A percentile compares a stretch with the other conserved stretches of the same genome.
Conservation (phyloP, 257 asterid species). For the Solanum clarkiae region DNA sequence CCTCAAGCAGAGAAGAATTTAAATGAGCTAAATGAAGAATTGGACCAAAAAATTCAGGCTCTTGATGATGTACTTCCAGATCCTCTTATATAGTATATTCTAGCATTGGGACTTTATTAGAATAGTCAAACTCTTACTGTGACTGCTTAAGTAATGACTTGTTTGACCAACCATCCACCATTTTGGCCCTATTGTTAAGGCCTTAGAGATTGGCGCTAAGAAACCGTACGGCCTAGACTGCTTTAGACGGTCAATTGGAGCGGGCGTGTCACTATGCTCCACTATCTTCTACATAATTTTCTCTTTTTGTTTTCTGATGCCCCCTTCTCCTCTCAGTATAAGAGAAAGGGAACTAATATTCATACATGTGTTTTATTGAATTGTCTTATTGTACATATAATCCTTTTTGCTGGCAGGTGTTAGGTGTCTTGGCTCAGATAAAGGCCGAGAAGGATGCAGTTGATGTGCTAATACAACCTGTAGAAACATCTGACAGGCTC, state of each 20-base stretch:
- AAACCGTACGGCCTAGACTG: no score
- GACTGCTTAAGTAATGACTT: neutral
- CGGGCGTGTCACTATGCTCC: no score
- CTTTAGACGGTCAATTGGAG: no score
- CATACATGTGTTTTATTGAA: neutral
- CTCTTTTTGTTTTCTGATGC: neutral
- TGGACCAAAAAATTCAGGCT: constrained; percentile 68
- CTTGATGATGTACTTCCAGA: constrained; percentile 70
- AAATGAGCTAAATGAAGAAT: constrained; percentile 56
- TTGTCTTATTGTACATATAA: neutral
- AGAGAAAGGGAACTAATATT: neutral
- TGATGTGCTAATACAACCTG: constrained; percentile 71
- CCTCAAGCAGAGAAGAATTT: constrained; percentile 68
- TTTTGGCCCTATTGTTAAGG: neutral
- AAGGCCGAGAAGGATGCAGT: constrained; percentile 75
- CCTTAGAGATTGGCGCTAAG: no score
- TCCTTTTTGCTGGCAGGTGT: constrained; percentile 33
- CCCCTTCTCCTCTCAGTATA: neutral
- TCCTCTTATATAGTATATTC: neutral
- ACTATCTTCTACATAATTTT: neutral
- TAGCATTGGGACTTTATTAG: neutral
- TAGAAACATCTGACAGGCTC: constrained; percentile 72
- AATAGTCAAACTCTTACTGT: neutral
- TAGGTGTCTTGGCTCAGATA: constrained; percentile 82
- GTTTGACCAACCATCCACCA: neutral